Evolutionary conservation across 768 basidiomycete genomes (phyloP), one percentile per base, ranked within the genome.

Genomic region (Lactarius hengduanensis): DNA sequence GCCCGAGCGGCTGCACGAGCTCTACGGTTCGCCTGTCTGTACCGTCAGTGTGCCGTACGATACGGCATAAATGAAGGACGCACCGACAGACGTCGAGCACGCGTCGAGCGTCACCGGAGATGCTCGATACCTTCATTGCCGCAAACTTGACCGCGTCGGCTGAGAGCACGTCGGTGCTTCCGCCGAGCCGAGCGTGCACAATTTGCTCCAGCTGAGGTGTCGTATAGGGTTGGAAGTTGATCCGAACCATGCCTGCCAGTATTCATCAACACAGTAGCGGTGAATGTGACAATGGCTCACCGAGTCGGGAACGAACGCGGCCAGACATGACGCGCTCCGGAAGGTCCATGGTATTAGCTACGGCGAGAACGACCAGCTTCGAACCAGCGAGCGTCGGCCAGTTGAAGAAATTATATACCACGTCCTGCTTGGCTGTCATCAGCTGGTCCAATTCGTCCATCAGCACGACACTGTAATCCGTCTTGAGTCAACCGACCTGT

Each of bases 371-470:
- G 60, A 98, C 88, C 6, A 99, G 83, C 75, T 91, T 92, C 65
- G 94, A 95, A 22, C 87, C 88, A 0, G 84, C 82, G 59, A 97
- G 80, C 4, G 95, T 96, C 2, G 97, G 97, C 96, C 97, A 99
- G 75, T 99, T 98, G 83, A 98, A 98, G 78, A 99, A 98, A 73
- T 98, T 98, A 78, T 99, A 99, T 26, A 99, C 91, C 11, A 99
- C 96, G 65, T 99, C 96, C 75, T 99, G 96, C 74, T 97, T 97
- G 20, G 90, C 81, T 1, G 96, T 98, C 71, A 98, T 87, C 34
- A 99, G 83, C 75, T 98, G 97, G 77, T 99, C 97, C 5, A 99
- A 83, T 77, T 99, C 97, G 75, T 99, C 96, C 93, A 99, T 98
- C 18, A 99, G 81, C 5, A 98, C 95, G 5, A 98, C 91, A 64